phyloP scores from a whole-genome alignment of 2,329 filamentous ascomycete species.

The Fusarium caatingaense region DNA sequence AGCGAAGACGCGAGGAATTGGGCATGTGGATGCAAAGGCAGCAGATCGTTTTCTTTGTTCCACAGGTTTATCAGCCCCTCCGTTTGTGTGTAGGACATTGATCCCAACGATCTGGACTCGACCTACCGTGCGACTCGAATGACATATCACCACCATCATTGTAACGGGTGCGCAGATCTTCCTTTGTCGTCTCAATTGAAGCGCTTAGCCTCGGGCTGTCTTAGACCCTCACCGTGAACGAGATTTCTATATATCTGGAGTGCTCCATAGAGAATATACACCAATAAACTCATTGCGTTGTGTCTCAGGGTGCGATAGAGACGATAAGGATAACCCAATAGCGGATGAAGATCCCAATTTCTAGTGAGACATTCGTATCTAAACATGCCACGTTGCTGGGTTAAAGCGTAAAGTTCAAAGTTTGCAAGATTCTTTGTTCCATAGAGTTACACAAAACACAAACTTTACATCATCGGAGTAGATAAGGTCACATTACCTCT shows the following conservation, averaged over 20 bases:
- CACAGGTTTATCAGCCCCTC: background rate
- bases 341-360: background rate
- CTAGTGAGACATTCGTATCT: background rate
- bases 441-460: background rate
- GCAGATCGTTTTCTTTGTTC: background rate
- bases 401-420: background rate
- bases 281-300: background rate
- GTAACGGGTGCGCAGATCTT: background rate
- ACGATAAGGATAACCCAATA: background rate
- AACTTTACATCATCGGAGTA: background rate
- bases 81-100: background rate
- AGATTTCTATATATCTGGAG: background rate
- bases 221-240: background rate
- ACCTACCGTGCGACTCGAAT: background rate
- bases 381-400: background rate
- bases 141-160: background rate
- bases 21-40: background rate
- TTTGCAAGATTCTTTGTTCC: background rate
- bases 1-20: too few relatives aligned
- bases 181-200: background rate
- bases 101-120: background rate
- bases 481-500: background rate
- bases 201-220: background rate
- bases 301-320: rapidly evolving
- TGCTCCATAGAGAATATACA: background rate